Conservation (phyloP, 257 asterid genomes). For the Solanum arcanum region DNA sequence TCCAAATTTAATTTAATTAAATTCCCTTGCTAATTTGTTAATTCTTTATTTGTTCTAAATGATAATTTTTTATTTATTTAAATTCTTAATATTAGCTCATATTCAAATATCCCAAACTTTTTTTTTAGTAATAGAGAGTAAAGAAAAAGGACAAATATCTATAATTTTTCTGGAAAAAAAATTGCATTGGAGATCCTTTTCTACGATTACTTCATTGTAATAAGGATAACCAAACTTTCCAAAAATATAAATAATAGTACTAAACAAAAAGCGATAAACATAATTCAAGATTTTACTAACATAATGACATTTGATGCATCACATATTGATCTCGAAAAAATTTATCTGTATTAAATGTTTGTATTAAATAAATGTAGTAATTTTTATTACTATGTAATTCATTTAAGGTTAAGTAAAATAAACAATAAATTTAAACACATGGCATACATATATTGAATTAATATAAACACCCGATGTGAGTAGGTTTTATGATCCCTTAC, state of each 20-base stretch:
- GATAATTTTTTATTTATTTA: not conserved
- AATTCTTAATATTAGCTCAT: not conserved
- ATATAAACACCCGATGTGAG: accelerated
- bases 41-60: not conserved
- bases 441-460: too few relatives aligned
- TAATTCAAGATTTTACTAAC: not conserved
- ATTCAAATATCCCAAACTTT: not conserved
- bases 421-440: too few relatives aligned
- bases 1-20: too few relatives aligned
- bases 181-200: not conserved
- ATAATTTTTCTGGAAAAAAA: not conserved
- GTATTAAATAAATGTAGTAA: too few relatives aligned
- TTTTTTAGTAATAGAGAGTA: not conserved
- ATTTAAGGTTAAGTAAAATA: too few relatives aligned
- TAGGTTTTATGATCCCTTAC: too few relatives aligned
- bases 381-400: too few relatives aligned
- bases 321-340: too few relatives aligned
- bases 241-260: too few relatives aligned
- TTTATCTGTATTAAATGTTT: too few relatives aligned
- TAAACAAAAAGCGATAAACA: not conserved
- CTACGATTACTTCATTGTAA: not conserved
- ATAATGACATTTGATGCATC: not conserved
- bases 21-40: too few relatives aligned
- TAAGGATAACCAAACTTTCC: not conserved
- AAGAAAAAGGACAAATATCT: not conserved